Percentiles rank a stretch among this genome's conserved stretches.
Conservation (phyloP, 257 asterid genomes). For the Asclepias syriaca region DNA sequence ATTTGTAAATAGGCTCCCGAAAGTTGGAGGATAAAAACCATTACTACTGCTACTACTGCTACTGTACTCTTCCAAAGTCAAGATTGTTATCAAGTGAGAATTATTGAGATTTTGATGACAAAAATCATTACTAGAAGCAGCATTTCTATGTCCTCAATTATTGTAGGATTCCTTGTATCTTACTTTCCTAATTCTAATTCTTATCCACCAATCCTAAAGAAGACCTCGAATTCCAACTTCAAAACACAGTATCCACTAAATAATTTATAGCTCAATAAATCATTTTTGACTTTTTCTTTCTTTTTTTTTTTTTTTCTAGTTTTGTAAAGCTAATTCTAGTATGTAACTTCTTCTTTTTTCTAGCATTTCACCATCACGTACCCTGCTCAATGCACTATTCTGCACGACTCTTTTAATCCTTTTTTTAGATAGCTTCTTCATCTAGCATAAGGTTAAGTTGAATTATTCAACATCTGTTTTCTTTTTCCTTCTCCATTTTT, state of each 20-base stretch:
- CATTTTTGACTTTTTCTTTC: not conserved
- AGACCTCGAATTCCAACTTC: not conserved
- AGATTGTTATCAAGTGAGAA: constrained; percentile 10
- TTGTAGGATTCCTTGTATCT: not conserved
- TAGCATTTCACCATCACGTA: not conserved
- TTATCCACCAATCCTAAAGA: not conserved
- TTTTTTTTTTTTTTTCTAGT: no score
- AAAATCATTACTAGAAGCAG: not conserved
- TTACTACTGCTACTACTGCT: no score
- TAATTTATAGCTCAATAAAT: not conserved
- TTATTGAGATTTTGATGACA: constrained; percentile 3
- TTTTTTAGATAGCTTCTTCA: no score
- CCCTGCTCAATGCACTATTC: not conserved
- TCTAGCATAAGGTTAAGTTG: not conserved
- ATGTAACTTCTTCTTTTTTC: not conserved
- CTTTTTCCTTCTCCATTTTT: not conserved
- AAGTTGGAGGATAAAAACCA: no score
- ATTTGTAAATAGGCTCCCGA: no score
- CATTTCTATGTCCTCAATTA: not conserved
- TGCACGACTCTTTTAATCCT: not conserved
- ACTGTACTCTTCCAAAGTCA: constrained; percentile 3
- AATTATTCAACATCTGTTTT: not conserved
- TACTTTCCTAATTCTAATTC: not conserved
- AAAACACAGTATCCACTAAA: not conserved
- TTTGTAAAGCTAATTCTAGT: not conserved